phyloP scores from a whole-genome alignment of 345 rosid species.

The Eucalyptus cloeziana region DNA sequence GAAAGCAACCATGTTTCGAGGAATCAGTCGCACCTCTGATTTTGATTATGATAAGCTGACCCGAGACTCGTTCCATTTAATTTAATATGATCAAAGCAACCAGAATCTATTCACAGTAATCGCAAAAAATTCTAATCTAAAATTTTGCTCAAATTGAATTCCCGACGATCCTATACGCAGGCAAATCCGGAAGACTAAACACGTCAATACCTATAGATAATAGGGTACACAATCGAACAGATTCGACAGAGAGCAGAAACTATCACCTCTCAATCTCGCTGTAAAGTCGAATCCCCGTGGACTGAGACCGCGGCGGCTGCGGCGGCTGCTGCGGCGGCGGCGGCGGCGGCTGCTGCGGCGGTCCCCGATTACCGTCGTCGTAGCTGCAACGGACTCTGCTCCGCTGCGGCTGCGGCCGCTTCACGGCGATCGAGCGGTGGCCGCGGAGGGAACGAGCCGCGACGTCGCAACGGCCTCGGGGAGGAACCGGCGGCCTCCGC shows the following conservation, averaged over 20 bases:
- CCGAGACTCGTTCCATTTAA: neutral
- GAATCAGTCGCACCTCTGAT: neutral
- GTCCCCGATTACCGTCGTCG: slow-evolving; percentile 6
- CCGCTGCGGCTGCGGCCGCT: neutral
- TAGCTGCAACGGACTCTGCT: slow-evolving; percentile 19
- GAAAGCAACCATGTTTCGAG: neutral
- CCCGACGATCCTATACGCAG: neutral
- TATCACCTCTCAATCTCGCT: slow-evolving; percentile 78
- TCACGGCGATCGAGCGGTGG: neutral
- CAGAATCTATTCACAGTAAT: neutral
- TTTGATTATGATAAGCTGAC: neutral
- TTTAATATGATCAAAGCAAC: neutral
- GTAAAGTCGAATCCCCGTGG: slow-evolving; percentile 61
- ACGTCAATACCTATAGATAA: neutral
- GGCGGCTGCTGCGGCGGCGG: neutral
- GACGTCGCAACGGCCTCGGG: neutral
- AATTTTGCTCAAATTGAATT: neutral
- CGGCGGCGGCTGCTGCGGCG: slow-evolving; percentile 7
- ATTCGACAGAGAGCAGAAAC: neutral
- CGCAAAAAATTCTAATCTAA: neutral
- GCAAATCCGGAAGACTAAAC: neutral
- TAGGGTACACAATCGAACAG: neutral
- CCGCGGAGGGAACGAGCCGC: neutral
- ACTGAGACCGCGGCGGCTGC: slow-evolving; percentile 20
- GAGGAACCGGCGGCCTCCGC: neutral